Base-by-base conservation (phyloP, 2,329 filamentous ascomycete species). In the Aspergillus unguis region DNA sequence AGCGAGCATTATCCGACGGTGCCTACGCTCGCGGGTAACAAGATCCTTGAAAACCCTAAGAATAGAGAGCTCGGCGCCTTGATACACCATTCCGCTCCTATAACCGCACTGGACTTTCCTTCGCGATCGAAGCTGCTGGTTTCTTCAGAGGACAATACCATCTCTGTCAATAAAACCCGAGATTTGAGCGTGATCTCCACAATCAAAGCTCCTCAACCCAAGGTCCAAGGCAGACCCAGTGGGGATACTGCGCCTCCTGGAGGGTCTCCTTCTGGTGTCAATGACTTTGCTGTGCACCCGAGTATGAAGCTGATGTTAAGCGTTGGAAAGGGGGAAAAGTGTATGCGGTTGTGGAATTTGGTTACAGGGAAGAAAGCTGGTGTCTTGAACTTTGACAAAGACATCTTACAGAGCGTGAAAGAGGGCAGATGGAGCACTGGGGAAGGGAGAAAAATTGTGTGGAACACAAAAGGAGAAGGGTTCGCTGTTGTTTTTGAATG, bases 251-350 rank as follows among this genome's bases (percentile, higher is more conserved):
- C 91, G 6, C 85, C 87, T 2, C 82, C 86, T 8, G 91, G 90
- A 17, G 88, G 85, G 44, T 84, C 87, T 27, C 92, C 92, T 0
- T 83, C 86, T n/a, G 94, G 94, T 17, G 84, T 97, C 61, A 97
- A 96, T 69, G 89, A 92, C 69, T 95, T 99, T 70, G 90, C 92
- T 2, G 87, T 99, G 27, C 94, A 99, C 69, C 92, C 94, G 0
- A 95, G 89, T 70, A 90, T 95, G 82, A 97, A 96, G 75, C 78
- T 99, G 46, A 96, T 97, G 89, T 84, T 99, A 55, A 95, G 85
- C 62, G 91, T 97, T 6, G 87, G 90, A 61, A 90, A 87, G 64
- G 91, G 91, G 59, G 94, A 99, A 75, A 85, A 85, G 59, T 90
- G 86, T 65, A 95, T 99, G 88, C 80, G 94, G 58, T 72, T 97